Evolutionary conservation across 768 basidiomycete species (phyloP), one percentile per base, ranked within the genome.

Genomic region (Boletus patriciae): DNA sequence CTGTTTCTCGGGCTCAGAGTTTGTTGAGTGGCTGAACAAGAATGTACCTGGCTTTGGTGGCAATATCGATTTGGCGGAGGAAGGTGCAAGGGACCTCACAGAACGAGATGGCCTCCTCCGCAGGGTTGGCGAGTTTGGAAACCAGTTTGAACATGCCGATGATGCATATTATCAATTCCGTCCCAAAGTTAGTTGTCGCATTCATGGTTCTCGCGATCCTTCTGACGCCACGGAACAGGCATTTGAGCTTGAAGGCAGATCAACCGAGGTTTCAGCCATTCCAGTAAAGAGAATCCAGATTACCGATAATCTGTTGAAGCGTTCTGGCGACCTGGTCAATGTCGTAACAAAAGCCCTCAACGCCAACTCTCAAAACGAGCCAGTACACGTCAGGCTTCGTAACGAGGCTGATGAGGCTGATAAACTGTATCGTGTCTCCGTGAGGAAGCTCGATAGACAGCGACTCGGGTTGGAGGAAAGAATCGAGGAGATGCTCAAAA

Each of bases 1-100:
- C 55, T 87, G 88, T 56, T 95, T 96, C 73, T 86, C 84, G 16
- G 94, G 94, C 29, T 92, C 93, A 41, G 94, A 96, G 61, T 87
- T 97, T 60, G 89, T 88, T 10, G 79, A 81, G 6, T 97, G 93
- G 93, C 72, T 97, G 54, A 84, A 85, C 55, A 82, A 80, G 55
- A 86, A 90, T 60, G 85, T 95, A 3, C 82, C 84, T 58, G 90
- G 83, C 9, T 88, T 96, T 59, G 86, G 82, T 18, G 90, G 88
- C 19, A 88, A 80, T 68, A 73, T 90, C 53, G 92, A 94, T 56
- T 78, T 82, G 44, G 92, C 92, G 2, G 90, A 91, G 61, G 85
- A 92, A 51, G 83, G 71, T n/a, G 83, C 84, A 27, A 68, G 68
- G 33, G 81, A 84, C 42, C 72, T 87, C 37, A 76, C 80, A 13